Evolutionary conservation across 1,139 yeast genomes (phyloP).

Genomic region (Kurtzmaniella quercitrusa): DNA sequence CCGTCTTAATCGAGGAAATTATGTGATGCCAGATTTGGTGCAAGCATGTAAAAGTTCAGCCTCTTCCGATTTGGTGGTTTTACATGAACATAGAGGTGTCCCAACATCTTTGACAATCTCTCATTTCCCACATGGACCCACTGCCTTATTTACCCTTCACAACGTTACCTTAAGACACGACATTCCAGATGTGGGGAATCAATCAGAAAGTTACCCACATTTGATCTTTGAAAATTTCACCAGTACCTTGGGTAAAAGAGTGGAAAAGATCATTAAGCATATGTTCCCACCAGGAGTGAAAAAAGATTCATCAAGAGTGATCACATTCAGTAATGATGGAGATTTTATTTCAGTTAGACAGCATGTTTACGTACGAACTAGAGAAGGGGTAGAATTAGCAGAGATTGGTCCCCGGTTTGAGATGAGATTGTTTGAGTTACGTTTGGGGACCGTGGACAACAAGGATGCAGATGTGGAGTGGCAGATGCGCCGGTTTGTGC

Average conservation of each 20-base stretch:
- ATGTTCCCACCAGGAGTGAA: constrained; percentile 97
- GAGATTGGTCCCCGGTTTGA: constrained; percentile 99
- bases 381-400: constrained; percentile 86
- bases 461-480: constrained; percentile 98
- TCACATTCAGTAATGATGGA: constrained; percentile 84
- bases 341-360: constrained; percentile 93
- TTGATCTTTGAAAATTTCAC: constrained; percentile 87
- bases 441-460: constrained; percentile 87
- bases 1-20: constrained; percentile 89
- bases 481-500: constrained; percentile 87
- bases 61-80: constrained; percentile 75
- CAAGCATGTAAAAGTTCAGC: constrained; percentile 69
- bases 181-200: constrained; percentile 78
- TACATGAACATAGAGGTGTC: constrained; percentile 97
- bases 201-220: constrained; percentile 91
- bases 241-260: constrained; percentile 80
- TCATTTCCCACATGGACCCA: constrained; percentile 98
- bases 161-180: constrained; percentile 95
- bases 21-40: constrained; percentile 80
- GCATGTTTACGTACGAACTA: constrained; percentile 86
- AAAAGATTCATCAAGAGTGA: constrained; percentile 80
- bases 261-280: constrained; percentile 76
- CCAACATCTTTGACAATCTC: constrained; percentile 91
- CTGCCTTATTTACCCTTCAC: constrained; percentile 90
- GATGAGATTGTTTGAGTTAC: constrained; percentile 85